Base-by-base conservation (phyloP, 495 filamentous ascomycete species). In the Penicillium bialowiezense region DNA sequence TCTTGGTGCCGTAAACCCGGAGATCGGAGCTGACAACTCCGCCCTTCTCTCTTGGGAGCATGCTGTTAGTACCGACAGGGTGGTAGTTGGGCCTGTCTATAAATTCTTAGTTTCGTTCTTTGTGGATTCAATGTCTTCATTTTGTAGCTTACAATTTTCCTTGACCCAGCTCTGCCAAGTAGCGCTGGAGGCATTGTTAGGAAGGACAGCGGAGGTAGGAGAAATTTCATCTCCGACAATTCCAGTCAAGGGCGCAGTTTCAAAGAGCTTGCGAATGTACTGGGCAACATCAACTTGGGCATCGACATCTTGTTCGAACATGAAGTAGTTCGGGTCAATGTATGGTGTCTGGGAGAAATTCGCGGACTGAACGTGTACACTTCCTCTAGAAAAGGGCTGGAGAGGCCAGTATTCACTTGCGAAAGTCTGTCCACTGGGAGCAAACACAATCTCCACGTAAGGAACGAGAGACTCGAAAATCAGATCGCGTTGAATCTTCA, bases 21-120 rank as follows among this genome's bases (percentile, higher is more conserved):
- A 81, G 51, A 14, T 58, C 50, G 1, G 63, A 56, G 59, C 80
- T 75, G 1, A 83, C 74, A 3, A 82, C 79, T 0, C 76, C 78
- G 0, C 51, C 61, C 8, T 26, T 26, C 23, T 26, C 23, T 26
- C 23, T 26, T 26, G 23, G 23, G 23, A 26, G 23, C 34, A 37
- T 37, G 14, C 34, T 37, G 15, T 17, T 18, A 19, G 34, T 19
- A 7, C 34, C 34, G 8, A 37, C 34, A 1, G 14, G 14, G 14
- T 37, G 34, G 34, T 18, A 37, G 34, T 37, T 37, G 18, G 34
- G 34, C 7, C 34, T 13, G 34, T 19, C 34, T 37, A 37, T 15
- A 1, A 19, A 36, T 0, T 18, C n/a, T 37, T 18, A 37, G 34
- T 37, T 8, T 18, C 3, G 34, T 1, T 35, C 15, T 8, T 26